These are phyloP conservation scores for Neoboletus subvelutipes DNA, from an alignment of 768 basidiomycete species.

Conservation along the genomic window DNA sequence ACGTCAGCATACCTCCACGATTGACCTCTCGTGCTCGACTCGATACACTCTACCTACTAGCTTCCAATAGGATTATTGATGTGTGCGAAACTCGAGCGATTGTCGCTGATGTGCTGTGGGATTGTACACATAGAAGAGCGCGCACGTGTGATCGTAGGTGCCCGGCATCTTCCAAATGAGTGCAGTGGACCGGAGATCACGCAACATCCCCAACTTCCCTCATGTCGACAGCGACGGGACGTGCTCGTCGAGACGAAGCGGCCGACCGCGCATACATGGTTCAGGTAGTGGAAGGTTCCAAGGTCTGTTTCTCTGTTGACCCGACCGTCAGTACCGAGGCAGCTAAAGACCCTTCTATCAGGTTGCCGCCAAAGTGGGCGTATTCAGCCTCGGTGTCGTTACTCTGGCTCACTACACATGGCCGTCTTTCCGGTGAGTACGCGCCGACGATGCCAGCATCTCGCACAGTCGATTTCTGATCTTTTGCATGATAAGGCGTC, in stretches of 20 bases:
- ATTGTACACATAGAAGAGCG: neutral
- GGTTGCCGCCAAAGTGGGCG: slow-evolving; percentile 54
- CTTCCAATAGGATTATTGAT: neutral
- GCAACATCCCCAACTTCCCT: neutral
- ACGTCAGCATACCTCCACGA: neutral
- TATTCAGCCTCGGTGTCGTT: slow-evolving; percentile 57
- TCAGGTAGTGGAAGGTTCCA: slow-evolving; percentile 57
- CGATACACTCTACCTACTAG: neutral
- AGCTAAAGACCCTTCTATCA: slow-evolving; percentile 24
- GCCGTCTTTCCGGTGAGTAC: slow-evolving; percentile 65
- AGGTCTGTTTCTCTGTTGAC: slow-evolving; percentile 39
- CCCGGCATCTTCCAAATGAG: slow-evolving; percentile 4
- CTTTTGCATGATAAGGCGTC: slow-evolving; percentile 49
- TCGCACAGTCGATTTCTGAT: neutral
- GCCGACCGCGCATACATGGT: slow-evolving; percentile 57
- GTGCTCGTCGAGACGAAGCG: slow-evolving; percentile 49
- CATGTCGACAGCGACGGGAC: slow-evolving; percentile 29
- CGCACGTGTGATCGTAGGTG: neutral
- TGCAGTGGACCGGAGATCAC: neutral
- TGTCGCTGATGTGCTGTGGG: neutral
- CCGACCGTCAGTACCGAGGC: neutral
- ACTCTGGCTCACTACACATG: slow-evolving; percentile 67
- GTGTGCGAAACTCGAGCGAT: neutral
- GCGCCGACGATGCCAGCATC: neutral
- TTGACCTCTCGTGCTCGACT: neutral